Evolutionary conservation across 257 asterid species (phyloP).

Genomic region (Lithospermum erythrorhizon): DNA sequence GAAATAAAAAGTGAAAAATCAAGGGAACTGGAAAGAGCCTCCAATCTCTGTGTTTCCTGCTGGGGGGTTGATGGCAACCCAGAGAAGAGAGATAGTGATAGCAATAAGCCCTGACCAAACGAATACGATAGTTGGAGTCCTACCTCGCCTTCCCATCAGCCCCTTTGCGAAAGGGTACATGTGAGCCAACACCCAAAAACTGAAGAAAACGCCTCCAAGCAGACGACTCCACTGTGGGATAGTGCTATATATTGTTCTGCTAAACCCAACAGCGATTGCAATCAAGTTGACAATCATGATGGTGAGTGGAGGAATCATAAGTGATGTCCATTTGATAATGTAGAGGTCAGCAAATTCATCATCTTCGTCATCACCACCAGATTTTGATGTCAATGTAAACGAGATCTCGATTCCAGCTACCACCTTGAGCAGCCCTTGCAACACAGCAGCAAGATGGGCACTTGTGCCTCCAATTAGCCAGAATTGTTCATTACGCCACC

Average conservation of each 20-base stretch:
- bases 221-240: conserved; percentile 86
- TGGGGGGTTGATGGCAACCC: conserved; percentile 80
- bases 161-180: conserved; percentile 78
- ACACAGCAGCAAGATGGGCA: conserved; percentile 82
- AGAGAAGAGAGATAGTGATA: conserved; percentile 59
- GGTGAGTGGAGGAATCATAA: conserved; percentile 68
- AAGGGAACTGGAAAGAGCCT: conserved; percentile 87
- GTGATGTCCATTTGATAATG: conserved; percentile 49
- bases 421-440: conserved; percentile 76
- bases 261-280: conserved; percentile 70
- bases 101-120: conserved; percentile 91
- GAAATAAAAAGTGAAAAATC: conserved; percentile 9
- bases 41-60: conserved; percentile 45
- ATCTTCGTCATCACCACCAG: conserved; percentile 56
- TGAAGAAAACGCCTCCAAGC: conserved; percentile 80
- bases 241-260: conserved; percentile 67
- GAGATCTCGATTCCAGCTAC: conserved; percentile 82
- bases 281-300: conserved; percentile 70
- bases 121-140: conserved; percentile 73
- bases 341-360: conserved; percentile 67
- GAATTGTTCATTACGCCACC: conserved; percentile 93
- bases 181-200: conserved; percentile 87
- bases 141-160: conserved; percentile 71
- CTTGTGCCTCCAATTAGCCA: conserved; percentile 90
- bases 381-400: conserved; percentile 66